Conservation (phyloP, 805 yeast species). For the Suhomyces canberraensis region DNA sequence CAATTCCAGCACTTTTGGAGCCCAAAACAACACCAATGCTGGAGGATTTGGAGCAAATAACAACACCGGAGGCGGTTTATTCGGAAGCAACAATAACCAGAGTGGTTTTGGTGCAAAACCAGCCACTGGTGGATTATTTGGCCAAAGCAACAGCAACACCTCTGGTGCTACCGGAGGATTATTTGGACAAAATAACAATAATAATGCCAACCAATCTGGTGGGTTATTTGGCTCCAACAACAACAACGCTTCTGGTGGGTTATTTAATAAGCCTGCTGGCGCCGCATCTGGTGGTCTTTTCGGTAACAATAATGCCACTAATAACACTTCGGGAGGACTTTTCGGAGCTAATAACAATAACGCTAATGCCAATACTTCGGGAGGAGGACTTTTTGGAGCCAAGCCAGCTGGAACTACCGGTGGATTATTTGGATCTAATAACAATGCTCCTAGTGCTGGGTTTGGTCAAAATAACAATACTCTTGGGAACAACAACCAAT, state of each 20-base stretch:
- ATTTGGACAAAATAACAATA: constrained; percentile 23
- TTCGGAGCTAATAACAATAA: constrained; percentile 9
- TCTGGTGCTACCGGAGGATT: constrained; percentile 33
- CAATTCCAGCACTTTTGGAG: constrained; percentile 12
- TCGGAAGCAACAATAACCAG: constrained; percentile 3
- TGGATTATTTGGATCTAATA: constrained; percentile 43
- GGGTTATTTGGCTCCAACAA: constrained; percentile 17
- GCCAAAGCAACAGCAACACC: constrained; percentile 14
- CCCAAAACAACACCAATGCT: constrained; percentile 13
- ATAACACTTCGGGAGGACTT: constrained; percentile 8
- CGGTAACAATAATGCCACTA: constrained; percentile 12
- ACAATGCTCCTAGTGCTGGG: constrained; percentile 16
- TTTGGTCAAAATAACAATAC: constrained; percentile 21
- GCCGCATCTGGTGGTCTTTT: constrained; percentile 22
- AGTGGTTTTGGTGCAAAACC: constrained; percentile 18
- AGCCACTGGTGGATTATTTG: constrained; percentile 19
- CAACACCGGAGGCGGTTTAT: constrained; percentile 5
- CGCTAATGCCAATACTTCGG: constrained; percentile 9
- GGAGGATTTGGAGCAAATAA: constrained; percentile 25
- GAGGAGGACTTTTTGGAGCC: constrained; percentile 22
- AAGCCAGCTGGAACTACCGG: constrained; percentile 30
- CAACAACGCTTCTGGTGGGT: constrained; percentile 18
- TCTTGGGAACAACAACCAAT: constrained; percentile 2
- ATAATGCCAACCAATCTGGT: constrained; percentile 15
- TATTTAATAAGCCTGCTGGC: constrained; percentile 16